A percentile compares a stretch with the other conserved stretches of the same genome.
Evolutionary conservation across 257 asterid species (phyloP).

Genomic region (Echites panduratus): DNA sequence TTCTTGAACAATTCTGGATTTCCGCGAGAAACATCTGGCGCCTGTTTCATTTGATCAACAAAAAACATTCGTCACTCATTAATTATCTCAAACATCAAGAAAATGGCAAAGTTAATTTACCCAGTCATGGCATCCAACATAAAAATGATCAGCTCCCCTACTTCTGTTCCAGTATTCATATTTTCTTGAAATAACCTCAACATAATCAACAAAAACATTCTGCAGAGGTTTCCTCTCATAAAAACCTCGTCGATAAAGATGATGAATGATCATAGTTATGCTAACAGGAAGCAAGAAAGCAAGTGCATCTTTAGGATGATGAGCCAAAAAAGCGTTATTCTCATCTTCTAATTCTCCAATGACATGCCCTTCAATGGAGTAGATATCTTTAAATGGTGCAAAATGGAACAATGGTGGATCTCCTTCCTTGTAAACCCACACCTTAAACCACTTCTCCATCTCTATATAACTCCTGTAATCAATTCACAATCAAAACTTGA

Average conservation of each 20-base stretch:
- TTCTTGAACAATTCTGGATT: conserved; percentile 30
- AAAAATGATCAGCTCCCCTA: conserved; percentile 58
- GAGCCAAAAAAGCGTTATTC: conserved; percentile 14
- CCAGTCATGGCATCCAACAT: conserved; percentile 68
- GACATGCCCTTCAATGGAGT: conserved; percentile 56
- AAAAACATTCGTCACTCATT: background rate
- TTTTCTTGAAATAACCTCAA: conserved; percentile 27
- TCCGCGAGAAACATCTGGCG: conserved; percentile 32
- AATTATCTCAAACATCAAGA: too few species aligned
- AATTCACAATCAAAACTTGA: background rate
- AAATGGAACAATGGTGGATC: conserved; percentile 51
- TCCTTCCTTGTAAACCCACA: conserved; percentile 63
- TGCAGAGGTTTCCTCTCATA: conserved; percentile 26
- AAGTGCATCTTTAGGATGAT: conserved; percentile 40
- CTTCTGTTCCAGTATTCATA: conserved; percentile 54
- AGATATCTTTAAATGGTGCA: conserved; percentile 33
- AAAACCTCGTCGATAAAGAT: conserved; percentile 27
- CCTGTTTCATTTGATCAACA: conserved; percentile 22
- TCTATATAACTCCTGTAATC: conserved; percentile 45
- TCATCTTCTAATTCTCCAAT: conserved; percentile 32
- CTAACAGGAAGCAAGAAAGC: conserved; percentile 46
- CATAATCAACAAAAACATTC: conserved; percentile 33
- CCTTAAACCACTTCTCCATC: conserved; percentile 54
- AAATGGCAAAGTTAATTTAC: conserved; percentile 12
- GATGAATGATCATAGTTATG: conserved; percentile 28